Evolutionary conservation across 495 filamentous ascomycete species (phyloP).

Genomic region (Entonaema liquescens): DNA sequence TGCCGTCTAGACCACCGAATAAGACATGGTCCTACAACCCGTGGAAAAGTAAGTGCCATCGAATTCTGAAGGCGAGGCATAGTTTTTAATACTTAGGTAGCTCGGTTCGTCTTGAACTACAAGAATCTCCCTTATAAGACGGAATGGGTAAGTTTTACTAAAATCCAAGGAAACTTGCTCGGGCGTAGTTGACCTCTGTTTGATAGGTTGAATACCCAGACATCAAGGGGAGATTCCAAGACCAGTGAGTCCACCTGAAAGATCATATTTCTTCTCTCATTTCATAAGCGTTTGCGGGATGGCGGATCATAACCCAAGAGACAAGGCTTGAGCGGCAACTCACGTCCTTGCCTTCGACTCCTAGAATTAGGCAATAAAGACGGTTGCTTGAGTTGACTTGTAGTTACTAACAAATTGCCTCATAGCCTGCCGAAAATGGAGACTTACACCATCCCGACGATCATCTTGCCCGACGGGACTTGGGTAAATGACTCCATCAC

Average conservation of each 20-base stretch:
- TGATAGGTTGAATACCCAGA: constrained; percentile 66
- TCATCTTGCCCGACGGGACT: constrained; percentile 59
- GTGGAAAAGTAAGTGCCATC: constrained; percentile 63
- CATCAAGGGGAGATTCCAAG: constrained; percentile 57
- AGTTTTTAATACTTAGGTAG: constrained; percentile 42
- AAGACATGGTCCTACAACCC: constrained; percentile 67
- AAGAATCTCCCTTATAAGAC: constrained; percentile 71
- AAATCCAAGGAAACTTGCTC: background rate
- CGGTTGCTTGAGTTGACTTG: background rate
- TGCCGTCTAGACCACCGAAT: constrained; percentile 58
- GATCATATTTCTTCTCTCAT: background rate
- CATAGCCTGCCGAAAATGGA: constrained; percentile 46
- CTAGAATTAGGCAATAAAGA: background rate
- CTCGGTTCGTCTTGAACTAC: constrained; percentile 67
- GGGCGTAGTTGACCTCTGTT: background rate
- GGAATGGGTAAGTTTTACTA: constrained; percentile 58
- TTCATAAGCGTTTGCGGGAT: background rate
- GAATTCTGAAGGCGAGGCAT: background rate
- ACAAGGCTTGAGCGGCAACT: too few species aligned
- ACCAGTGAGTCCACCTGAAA: constrained; percentile 47
- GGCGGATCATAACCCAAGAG: too few species aligned
- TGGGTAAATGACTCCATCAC: constrained; percentile 65
- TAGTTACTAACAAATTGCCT: constrained; percentile 25
- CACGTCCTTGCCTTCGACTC: background rate
- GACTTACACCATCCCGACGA: constrained; percentile 64